A percentile compares a stretch with the other conserved stretches of the same genome.
phyloP scores from a whole-genome alignment of 2,329 filamentous ascomycete genomes.

The Fusarium buharicum region DNA sequence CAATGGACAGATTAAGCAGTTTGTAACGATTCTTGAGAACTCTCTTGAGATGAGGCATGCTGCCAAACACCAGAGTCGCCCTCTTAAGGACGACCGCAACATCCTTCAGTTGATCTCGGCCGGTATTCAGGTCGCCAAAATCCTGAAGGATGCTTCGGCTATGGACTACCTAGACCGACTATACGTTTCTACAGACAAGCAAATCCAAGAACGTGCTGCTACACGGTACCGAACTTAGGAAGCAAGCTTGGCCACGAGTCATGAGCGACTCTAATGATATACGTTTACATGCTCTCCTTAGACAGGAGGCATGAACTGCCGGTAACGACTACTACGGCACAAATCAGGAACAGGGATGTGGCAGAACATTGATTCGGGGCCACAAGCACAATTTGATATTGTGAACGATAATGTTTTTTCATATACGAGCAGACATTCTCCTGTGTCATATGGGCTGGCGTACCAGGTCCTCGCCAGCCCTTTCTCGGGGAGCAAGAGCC shows the following conservation, averaged over 20 bases:
- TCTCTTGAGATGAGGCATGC: conserved; percentile 88
- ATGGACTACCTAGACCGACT: conserved; percentile 85
- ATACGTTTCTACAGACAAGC: conserved; percentile 83
- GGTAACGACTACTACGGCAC: conserved; percentile 44
- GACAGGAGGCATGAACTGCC: conserved; percentile 41
- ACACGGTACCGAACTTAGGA: conserved; percentile 49
- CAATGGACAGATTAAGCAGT: conserved; percentile 90
- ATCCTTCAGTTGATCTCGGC: conserved; percentile 88
- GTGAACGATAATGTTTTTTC: conserved; percentile 49
- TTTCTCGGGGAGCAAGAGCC: conserved; percentile 34
- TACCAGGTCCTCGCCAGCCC: conserved; percentile 27
- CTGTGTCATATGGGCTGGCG: conserved; percentile 21
- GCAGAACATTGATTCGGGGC: conserved; percentile 23
- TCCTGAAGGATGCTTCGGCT: conserved; percentile 82
- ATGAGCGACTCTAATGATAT: conserved; percentile 44
- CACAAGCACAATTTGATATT: conserved; percentile 39
- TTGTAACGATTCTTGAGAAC: conserved; percentile 88
- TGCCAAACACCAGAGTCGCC: conserved; percentile 82
- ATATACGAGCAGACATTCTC: conserved; percentile 37
- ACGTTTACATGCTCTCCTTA: conserved; percentile 43
- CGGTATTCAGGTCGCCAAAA: conserved; percentile 87
- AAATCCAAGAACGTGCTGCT: conserved; percentile 74
- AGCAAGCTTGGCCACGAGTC: conserved; percentile 39
- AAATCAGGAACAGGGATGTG: conserved; percentile 44
- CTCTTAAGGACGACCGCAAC: conserved; percentile 88